Evolutionary conservation across 2,329 filamentous ascomycete genomes (phyloP), one percentile per base, ranked within the genome.

Genomic region (Fusarium pseudoanthophilum): DNA sequence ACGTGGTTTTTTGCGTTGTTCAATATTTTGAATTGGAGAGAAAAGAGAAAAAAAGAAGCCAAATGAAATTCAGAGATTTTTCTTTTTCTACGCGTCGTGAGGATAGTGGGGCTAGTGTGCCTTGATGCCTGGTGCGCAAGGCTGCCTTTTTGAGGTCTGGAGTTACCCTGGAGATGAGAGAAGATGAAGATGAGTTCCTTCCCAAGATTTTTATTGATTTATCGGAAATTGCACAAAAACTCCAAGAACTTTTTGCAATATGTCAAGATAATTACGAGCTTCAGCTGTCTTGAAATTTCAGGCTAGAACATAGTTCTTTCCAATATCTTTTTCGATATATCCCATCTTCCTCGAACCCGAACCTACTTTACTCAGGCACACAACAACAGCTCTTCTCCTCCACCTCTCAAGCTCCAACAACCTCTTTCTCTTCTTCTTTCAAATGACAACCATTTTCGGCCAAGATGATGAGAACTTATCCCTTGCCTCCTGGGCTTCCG

Each of bases 1-100:
- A 85, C 80, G 84, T 85, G 74, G 72, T 80, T 76, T 75, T 84
- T 85, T 85, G 84, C 84, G 84, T 85, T 85, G 84, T 85, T 85
- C 83, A 85, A 80, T 78, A 80, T 78, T 78, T 79, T 78, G 73
- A 71, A 76, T 78, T 73, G 68, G 77, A 76, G 73, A 71, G 65
- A 76, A 76, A 74, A 71, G 65, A 69, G 63, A 63, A 75, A 76
- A 76, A 58, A 51, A 13, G 37, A 28, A 26, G 11, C 28, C 7
- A 45, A 42, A 52, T 56, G 69, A 65, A 67, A 72, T 69, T 78
- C 64, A 62, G 34, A 39, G 51, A 48, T 45, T 30, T 40, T 63
- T 75, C 66, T 30, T 77, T 75, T 75, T 77, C 34, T 73, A 69
- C 48, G 46, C 60, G 57, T 57, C 26, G 55, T 53, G 45, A 34